Evolutionary conservation across 805 yeast genomes (phyloP), one percentile per base, ranked within the genome.

Genomic region (Saturnispora silvae): DNA sequence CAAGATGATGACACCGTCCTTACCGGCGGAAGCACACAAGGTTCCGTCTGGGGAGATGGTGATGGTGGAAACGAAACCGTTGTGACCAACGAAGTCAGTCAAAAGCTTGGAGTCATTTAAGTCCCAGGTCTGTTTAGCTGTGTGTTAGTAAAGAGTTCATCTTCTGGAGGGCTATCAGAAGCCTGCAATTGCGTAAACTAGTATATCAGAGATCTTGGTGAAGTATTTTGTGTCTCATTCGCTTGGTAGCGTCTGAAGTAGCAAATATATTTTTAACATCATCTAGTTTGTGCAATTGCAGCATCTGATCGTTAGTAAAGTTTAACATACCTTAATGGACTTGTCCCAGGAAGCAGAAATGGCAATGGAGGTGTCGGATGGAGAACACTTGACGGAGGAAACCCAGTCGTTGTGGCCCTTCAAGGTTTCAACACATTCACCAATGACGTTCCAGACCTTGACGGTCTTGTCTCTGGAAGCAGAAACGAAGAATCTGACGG

Each of bases 41-140:
- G 98, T 81, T 75, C 97, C 98, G 74, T 92, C 99, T 73, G 99
- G 99, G 52, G 99, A 86, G 65, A 92, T 80, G 63, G 96, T 85
- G 74, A 92, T 78, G 65, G 94, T 72, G 64, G 94, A 83, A 59
- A 92, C 81, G 92, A 87, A 87, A 72, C 95, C 96, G 68, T 92
- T 85, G 94, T 92, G 99, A 65, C 98, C 99, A 61, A 85, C 75
- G 78, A 82, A 83, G 73, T 92, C 97, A 64, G 96, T 94, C 65
- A 80, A 77, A 61, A 85, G 75, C 59, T 75, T 67, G 41, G 49
- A 44, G 66, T 78, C 78, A 62, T 69, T 65, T 64, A 86, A 75
- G 70, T 86, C 94, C 97, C 97, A 92, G 49, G 94, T 78, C 97
- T 89, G 64, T 33, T 27, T 19, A 28, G 30, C n/a, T 14, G 26